Conservation (phyloP, 2,329 filamentous ascomycete genomes). For the Samsoniella hepiali region DNA sequence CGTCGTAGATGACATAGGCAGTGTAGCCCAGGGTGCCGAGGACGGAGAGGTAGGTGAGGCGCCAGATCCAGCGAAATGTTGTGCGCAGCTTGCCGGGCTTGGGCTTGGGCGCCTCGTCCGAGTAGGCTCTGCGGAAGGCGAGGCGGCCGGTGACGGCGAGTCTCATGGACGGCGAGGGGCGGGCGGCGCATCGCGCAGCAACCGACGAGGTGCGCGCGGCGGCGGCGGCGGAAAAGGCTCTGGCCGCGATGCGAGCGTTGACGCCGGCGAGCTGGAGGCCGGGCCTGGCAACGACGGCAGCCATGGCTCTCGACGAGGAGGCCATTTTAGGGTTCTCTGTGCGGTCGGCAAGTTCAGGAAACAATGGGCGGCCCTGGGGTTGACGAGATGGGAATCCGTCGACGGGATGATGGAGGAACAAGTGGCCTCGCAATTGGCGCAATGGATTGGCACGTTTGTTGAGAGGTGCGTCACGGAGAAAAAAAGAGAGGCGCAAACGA, state of each 20-base stretch:
- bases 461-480: neutral
- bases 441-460: neutral
- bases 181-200: slow-evolving; percentile 22
- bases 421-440: slow-evolving; percentile 9
- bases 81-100: slow-evolving; percentile 60
- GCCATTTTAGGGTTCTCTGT: slow-evolving; percentile 36
- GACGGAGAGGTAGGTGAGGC: slow-evolving; percentile 72
- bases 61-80: slow-evolving; percentile 77
- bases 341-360: neutral
- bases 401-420: neutral
- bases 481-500: slow-evolving; percentile 7
- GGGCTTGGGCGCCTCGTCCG: slow-evolving; percentile 49
- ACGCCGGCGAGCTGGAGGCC: slow-evolving; percentile 28
- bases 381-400: slow-evolving; percentile 20
- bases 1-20: slow-evolving; percentile 76
- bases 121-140: slow-evolving; percentile 45
- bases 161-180: slow-evolving; percentile 34
- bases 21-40: slow-evolving; percentile 68
- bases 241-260: slow-evolving; percentile 30
- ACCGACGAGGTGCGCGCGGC: slow-evolving; percentile 23
- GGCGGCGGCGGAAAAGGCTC: slow-evolving; percentile 33
- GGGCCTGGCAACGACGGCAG: slow-evolving; percentile 33
- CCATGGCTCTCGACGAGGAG: slow-evolving; percentile 44
- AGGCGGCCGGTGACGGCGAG: slow-evolving; percentile 36
- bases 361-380: neutral